Conservation (phyloP, 306 rosid species). For the Castanea sativa region DNA sequence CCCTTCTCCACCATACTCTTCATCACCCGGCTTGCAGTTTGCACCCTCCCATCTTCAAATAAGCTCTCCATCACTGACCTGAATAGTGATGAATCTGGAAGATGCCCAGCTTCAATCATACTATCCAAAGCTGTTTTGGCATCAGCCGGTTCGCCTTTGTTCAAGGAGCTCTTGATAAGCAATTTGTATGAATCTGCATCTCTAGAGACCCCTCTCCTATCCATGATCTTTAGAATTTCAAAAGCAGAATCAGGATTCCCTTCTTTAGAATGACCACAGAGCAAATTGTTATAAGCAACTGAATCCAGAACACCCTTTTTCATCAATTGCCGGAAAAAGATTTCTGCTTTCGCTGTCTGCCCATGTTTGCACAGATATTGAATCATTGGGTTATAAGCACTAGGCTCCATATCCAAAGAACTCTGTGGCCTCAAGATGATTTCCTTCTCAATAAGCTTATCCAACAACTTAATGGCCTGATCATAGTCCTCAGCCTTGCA, state of each 20-base stretch:
- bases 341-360: constrained; percentile 70
- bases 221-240: constrained; percentile 86
- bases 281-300: constrained; percentile 69
- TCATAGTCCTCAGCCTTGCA: constrained; percentile 68
- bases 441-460: constrained; percentile 78
- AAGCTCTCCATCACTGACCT: constrained; percentile 74
- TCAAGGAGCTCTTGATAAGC: constrained; percentile 74
- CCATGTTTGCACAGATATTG: constrained; percentile 70
- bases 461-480: constrained; percentile 65
- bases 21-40: constrained; percentile 93
- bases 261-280: constrained; percentile 80
- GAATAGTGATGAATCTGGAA: constrained; percentile 62
- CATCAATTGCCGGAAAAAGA: constrained; percentile 73
- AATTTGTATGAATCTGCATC: constrained; percentile 65
- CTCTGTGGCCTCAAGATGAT: constrained; percentile 63
- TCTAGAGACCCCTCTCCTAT: constrained; percentile 65
- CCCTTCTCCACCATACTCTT: constrained; percentile 88
- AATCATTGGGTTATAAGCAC: constrained; percentile 75
- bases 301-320: constrained; percentile 78
- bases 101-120: constrained; percentile 84
- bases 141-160: constrained; percentile 90
- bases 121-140: constrained; percentile 79
- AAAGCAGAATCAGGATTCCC: constrained; percentile 81
- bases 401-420: constrained; percentile 63
- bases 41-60: constrained; percentile 87